A percentile compares a stretch with the other conserved stretches of the same genome.
Conservation (phyloP, 164 flowering plant genomes). For the Saururus chinensis region DNA sequence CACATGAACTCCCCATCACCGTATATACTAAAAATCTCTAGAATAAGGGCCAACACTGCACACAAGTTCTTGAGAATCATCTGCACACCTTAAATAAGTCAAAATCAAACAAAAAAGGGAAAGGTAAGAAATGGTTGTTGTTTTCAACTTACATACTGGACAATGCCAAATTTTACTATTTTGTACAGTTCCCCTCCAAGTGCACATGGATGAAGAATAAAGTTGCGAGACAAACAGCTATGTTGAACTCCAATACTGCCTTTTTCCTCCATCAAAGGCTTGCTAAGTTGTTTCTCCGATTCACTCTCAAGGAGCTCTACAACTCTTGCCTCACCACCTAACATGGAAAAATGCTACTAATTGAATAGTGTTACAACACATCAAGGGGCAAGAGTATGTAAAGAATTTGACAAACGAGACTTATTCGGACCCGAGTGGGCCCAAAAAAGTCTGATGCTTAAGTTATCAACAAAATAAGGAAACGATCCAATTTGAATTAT, state of each 20-base stretch:
- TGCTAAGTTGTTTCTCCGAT: slow-evolving; percentile 31
- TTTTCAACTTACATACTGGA: slow-evolving; percentile 67
- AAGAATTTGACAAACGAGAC: too few relatives aligned
- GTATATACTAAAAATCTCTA: slow-evolving; percentile 76
- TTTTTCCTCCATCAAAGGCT: slow-evolving; percentile 42
- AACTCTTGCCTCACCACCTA: slow-evolving; percentile 67
- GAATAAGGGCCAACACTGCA: slow-evolving; percentile 60
- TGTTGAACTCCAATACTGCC: slow-evolving; percentile 8
- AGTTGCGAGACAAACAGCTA: slow-evolving; percentile 27
- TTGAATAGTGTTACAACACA: neutral
- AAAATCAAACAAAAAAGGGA: slow-evolving; percentile 3
- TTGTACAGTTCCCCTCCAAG: slow-evolving; percentile 52
- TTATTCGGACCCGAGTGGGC: too few relatives aligned
- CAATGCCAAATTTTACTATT: slow-evolving; percentile 69
- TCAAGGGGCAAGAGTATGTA: neutral
- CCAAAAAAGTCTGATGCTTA: too few relatives aligned
- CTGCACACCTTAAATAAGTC: slow-evolving; percentile 28
- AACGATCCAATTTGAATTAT: too few relatives aligned
- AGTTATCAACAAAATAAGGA: too few relatives aligned
- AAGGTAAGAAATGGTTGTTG: neutral
- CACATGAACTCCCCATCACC: slow-evolving; percentile 91
- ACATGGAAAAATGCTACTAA: neutral
- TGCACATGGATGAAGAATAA: slow-evolving; percentile 38
- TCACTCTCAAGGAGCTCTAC: slow-evolving; percentile 48
- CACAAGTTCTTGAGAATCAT: slow-evolving; percentile 85